These are phyloP conservation scores for Arthrobotrys musiformis DNA, from an alignment of 2,329 filamentous ascomycete genomes.

Conservation along the genomic window DNA sequence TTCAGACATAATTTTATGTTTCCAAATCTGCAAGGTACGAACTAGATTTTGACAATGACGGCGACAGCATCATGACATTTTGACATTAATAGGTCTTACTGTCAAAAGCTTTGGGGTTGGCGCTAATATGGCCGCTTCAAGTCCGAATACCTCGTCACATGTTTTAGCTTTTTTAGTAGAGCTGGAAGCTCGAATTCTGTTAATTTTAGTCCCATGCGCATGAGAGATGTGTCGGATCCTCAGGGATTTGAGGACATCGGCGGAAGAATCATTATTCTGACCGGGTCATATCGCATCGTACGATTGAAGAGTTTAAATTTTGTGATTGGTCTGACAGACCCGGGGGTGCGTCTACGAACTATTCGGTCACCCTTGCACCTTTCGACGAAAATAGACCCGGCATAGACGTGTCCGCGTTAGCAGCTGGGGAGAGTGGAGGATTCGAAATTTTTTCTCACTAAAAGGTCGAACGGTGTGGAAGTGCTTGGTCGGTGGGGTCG, in stretches of 20 bases:
- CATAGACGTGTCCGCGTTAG: slow-evolving; percentile 16
- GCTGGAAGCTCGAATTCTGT: background rate
- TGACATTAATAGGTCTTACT: background rate
- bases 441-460: background rate
- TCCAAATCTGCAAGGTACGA: slow-evolving; percentile 39
- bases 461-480: too few species aligned
- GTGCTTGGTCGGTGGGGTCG: background rate
- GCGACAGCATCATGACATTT: background rate
- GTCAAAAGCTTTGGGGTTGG: background rate
- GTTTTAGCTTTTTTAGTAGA: too few species aligned
- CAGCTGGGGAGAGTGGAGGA: slow-evolving; percentile 3
- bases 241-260: background rate
- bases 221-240: background rate
- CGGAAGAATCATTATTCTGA: background rate
- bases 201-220: background rate
- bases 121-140: background rate
- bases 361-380: slow-evolving; percentile 25
- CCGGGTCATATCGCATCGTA: background rate
- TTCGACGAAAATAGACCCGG: slow-evolving; percentile 23
- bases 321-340: background rate
- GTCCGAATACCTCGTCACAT: background rate
- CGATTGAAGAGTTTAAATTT: background rate
- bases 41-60: background rate
- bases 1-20: slow-evolving; percentile 23
- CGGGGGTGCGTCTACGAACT: background rate